Base-by-base conservation (phyloP, 768 basidiomycete genomes). In the Chiua virens region DNA sequence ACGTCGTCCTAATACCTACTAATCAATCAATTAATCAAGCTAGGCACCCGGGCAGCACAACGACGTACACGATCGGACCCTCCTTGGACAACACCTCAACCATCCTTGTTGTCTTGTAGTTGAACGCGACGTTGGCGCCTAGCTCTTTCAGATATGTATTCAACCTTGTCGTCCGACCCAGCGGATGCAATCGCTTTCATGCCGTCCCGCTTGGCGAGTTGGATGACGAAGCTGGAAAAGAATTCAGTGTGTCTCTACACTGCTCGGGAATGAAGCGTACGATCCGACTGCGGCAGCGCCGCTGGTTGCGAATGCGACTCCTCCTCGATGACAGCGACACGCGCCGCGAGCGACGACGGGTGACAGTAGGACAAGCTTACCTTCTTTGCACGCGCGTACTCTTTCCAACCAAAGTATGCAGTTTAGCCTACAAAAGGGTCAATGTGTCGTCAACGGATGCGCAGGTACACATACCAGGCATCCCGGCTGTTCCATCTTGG, bases 131-230 rank as follows among this genome's bases (percentile, higher is more conserved):
- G 56, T 90, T 86, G 0, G 81, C 80, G 1, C 86, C 87, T n/a
- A 86, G 56, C 3, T 75, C 74, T 43, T 75, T 76, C 67, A 86
- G 67, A 59, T 78, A n/a, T n/a, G n/a, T n/a, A 86, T 5, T 72
- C 63, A 8, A 89, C 84, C 66, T 91, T 89, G 45, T 86, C 83
- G n/a, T 89, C 85, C 0, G 80, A 79, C 2, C 89, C 86, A 0
- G 85, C 83, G 1, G 82, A 86, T 0, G 79, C 84, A 43, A 91
- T 85, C 35, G 89, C 87, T 57, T 83, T 85, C 21, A 76, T 60
- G 4, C 79, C 79, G n/a, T 78, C 74, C 0, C 58, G 55, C 45
- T 82, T 81, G 0, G 80, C 79, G 6, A 80, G 62, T 49, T 82
- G 80, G 40, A 79, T 74, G 18, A 80, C 76, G 13, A 80, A 40